Conservation (phyloP, 768 basidiomycete species). For the Naganishia friedmannii region DNA sequence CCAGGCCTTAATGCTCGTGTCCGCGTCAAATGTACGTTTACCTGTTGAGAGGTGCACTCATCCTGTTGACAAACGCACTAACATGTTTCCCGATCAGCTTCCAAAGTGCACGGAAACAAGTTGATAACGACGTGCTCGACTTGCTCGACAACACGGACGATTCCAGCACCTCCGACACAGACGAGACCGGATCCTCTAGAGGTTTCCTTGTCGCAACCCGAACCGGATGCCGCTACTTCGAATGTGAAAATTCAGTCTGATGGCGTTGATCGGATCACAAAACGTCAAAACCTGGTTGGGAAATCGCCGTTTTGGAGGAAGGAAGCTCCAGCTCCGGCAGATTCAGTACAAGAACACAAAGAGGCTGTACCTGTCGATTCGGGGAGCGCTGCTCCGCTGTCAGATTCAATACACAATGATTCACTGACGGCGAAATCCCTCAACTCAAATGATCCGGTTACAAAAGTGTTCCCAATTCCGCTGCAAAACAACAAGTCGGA, state of each 20-base stretch:
- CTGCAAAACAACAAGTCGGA: background rate
- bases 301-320: constrained; percentile 13
- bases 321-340: background rate
- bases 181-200: too few species aligned
- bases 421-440: too few species aligned
- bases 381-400: too few species aligned
- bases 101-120: constrained; percentile 11
- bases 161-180: constrained; percentile 16
- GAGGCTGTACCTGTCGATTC: too few species aligned
- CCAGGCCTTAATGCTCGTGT: constrained; percentile 67
- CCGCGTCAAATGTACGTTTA: constrained; percentile 61
- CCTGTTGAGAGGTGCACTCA: background rate
- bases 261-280: background rate
- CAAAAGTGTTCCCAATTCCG: background rate
- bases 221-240: background rate
- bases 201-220: background rate
- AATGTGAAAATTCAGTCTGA: background rate
- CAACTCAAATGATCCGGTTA: background rate
- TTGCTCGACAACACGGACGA: constrained; percentile 8
- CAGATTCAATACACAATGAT: too few species aligned
- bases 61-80: background rate
- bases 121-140: constrained; percentile 6
- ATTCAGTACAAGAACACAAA: too few species aligned
- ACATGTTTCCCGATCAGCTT: background rate
- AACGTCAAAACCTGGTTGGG: background rate